Base-by-base conservation (phyloP, 1,284 basidiomycete species). In the Ganoderma sp. region DNA sequence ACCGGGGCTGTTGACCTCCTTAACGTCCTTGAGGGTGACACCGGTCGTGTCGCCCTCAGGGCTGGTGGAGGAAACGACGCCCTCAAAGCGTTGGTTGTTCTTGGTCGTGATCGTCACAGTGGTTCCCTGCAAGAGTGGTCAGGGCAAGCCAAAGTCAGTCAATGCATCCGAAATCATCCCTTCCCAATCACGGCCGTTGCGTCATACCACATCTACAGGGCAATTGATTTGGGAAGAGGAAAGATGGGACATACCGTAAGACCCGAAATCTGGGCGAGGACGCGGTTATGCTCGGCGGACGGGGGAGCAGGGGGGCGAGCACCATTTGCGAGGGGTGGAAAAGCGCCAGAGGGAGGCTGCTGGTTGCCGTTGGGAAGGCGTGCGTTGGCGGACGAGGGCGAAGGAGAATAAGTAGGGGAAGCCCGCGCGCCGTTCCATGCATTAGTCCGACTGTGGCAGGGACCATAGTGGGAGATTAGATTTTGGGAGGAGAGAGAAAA, bases 1-100 rank as follows among this genome's bases (percentile, higher is more conserved):
- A 62, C 87, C 88, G 12, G 89, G 85, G 69, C 80, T 83, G 32
- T 85, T 81, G 67, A 92, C 80, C 73, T 93, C 90, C 79, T 88
- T 90, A 74, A 87, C 90, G 77, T 93, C 90, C 76, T 89, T 90
- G 68, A 95, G 86, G 14, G 88, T 89, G 65, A 94, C 87, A 63
- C 92, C 90, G 12, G 82, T 79, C 22, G 85, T 87, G 77, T 93
- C 91, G 63, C 89, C 88, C 73, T 93, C 90, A 34, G 78, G 80
- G 67, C 77, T 80, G 25, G 91, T 90, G 19, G 88, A 88, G 3
- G 76, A 80, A 70, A 94, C 82, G 70, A 88, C 87, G 66, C 92
- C 92, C 76, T 92, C 90, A 76, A 88, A 90, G 71, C 89, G 90
- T 71, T 86, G 83, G 48, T 83, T 82, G 10, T 88, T 85, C 84